Base-by-base conservation (phyloP, 2,329 filamentous ascomycete genomes). In the Kalmusia sp. region DNA sequence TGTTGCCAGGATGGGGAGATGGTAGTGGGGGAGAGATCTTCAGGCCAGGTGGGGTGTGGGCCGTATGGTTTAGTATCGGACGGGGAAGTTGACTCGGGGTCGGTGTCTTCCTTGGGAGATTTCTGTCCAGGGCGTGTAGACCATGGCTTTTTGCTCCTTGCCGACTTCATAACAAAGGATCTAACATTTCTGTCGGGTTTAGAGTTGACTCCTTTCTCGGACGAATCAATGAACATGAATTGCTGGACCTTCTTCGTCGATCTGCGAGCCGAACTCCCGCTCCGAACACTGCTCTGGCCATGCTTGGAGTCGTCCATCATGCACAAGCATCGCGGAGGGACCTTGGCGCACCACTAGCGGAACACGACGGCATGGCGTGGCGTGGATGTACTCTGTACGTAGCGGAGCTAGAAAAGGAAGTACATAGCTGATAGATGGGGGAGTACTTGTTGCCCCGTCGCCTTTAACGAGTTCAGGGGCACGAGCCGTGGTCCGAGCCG, bases 121-220 rank as follows among this genome's bases (percentile, higher is more conserved):
- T 64, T 59, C 63, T 66, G 65, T 66, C 54, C 64, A n/a, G n/a
- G 65, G 58, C 59, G 62, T 30, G 68, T 71, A 47, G 66, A 70
- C 70, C 70, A 73, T 3, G 62, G 56, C 54, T 68, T 67, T 46
- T 65, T 61, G 40, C 64, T 62, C 17, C 70, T 59, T 14, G 68
- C 70, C 28, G 65, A 63, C 37, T 72, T 70, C 70, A 73, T 73
- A 3, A 73, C 69, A 63, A 72, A 72, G n/a, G 68, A 70, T 38
- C 70, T 51, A 11, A 72, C 68, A 7, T 59, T 58, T 49, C 65
- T 68, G 37, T 71, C 59, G 12, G 68, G 69, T 44, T 72, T 72
- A 15, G 65, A 61, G 30, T 68, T 69, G 14, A 62, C 51, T 8
- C 67, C 69, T 31, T 66, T 58, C 41, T 59, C 58, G 37, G 61